phyloP scores from a whole-genome alignment of 768 basidiomycete species.

The Kwoniella sp. region DNA sequence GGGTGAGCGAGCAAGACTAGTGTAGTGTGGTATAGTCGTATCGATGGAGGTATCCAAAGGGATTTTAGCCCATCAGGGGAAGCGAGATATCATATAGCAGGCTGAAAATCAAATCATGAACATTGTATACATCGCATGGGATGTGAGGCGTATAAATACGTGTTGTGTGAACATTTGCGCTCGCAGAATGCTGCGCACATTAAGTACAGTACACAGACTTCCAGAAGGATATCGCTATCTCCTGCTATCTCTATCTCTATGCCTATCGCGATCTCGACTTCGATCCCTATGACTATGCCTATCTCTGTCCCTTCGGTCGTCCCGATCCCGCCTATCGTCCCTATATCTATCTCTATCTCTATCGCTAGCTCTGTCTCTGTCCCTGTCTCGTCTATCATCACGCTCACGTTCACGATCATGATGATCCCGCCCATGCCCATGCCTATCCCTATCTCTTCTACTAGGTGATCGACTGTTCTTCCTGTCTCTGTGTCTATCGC shows the following conservation, averaged over 20 bases:
- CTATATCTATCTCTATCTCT: conserved; percentile 16
- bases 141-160: too few relatives aligned
- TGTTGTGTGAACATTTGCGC: too few relatives aligned
- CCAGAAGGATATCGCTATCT: too few relatives aligned
- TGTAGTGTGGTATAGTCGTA: too few relatives aligned
- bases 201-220: too few relatives aligned
- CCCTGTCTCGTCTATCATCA: conserved; percentile 34
- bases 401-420: conserved; percentile 33
- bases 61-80: too few relatives aligned
- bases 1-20: too few relatives aligned
- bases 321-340: conserved; percentile 5
- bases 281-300: neutral
- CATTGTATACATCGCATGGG: too few relatives aligned
- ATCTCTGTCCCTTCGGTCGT: neutral
- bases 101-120: too few relatives aligned
- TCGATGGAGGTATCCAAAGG: too few relatives aligned
- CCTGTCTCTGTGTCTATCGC: conserved; percentile 23
- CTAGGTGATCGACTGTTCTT: neutral
- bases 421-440: conserved; percentile 25
- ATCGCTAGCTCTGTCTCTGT: conserved; percentile 13
- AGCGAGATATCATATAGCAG: too few relatives aligned
- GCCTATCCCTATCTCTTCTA: conserved; percentile 31
- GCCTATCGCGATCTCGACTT: neutral
- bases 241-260: conserved; percentile 5
- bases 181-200: too few relatives aligned